Percentiles rank a stretch among this genome's conserved stretches.
These are phyloP conservation scores for Rhododendron molle DNA, from an alignment of 148 eudicot species.

Conservation along the genomic window DNA sequence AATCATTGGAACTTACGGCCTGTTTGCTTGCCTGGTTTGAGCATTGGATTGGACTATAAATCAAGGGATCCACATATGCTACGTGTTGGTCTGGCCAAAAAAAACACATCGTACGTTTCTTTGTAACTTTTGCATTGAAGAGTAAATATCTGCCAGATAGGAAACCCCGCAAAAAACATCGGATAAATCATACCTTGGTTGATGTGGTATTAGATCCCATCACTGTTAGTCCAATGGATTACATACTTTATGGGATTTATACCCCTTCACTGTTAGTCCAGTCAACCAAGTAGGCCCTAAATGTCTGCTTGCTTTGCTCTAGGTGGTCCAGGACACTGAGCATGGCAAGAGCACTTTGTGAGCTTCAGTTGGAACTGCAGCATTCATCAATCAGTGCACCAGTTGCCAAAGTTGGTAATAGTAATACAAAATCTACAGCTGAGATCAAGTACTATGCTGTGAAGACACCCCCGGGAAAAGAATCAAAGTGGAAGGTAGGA, in stretches of 20 bases:
- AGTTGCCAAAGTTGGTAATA: conserved; percentile 3
- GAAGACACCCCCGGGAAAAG: conserved; percentile 55
- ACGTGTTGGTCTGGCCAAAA: not conserved
- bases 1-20: not conserved
- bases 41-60: not conserved
- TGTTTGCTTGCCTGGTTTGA: not conserved
- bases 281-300: not conserved
- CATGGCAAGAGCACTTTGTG: conserved; percentile 54
- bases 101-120: not conserved
- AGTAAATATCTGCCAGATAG: not conserved
- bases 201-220: not conserved
- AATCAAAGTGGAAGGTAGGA: conserved; percentile 30
- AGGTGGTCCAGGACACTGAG: conserved; percentile 54
- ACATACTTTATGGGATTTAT: not conserved
- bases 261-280: not conserved
- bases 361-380: conserved; percentile 43
- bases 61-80: not conserved
- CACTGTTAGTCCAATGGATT: not conserved
- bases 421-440: conserved; percentile 10
- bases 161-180: not conserved
- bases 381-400: conserved; percentile 10
- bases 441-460: conserved; percentile 32
- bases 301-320: not conserved
- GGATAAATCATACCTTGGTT: not conserved
- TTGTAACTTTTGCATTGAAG: not conserved